Evolutionary conservation across 352 stramenopile species (phyloP).

Genomic region (Blastocystis sp.): DNA sequence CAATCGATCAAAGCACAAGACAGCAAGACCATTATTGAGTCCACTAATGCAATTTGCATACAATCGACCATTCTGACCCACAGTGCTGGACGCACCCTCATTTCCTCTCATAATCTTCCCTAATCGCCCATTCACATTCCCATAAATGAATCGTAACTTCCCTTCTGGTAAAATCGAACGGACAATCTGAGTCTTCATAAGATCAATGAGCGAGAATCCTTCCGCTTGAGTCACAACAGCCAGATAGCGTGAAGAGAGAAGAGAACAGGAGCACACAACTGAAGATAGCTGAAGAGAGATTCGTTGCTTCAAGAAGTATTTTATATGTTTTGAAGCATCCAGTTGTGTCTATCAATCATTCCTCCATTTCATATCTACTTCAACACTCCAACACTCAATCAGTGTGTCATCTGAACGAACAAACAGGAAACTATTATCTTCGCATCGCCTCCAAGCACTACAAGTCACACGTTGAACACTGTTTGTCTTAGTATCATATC

Average conservation of each 20-base stretch:
- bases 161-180: background rate
- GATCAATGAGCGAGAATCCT: background rate
- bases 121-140: constrained; percentile 27
- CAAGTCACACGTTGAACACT: constrained; percentile 3
- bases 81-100: too few relatives aligned
- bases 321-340: background rate
- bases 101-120: background rate
- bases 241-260: background rate
- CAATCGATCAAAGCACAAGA: constrained; percentile 29
- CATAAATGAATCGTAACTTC: constrained; percentile 24
- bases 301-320: background rate
- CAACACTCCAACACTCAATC: background rate
- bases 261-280: background rate
- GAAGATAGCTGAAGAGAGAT: background rate
- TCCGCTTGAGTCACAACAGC: background rate
- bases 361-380: background rate
- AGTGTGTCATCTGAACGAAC: background rate
- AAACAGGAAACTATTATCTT: constrained; percentile 30
- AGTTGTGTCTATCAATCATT: background rate
- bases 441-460: background rate
- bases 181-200: background rate
- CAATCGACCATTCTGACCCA: background rate
- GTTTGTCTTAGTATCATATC: constrained; percentile 16
- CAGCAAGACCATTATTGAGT: background rate
- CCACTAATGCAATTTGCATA: background rate